Evolutionary conservation across 345 rosid genomes (phyloP).

Genomic region (Rhodamnia argentea): DNA sequence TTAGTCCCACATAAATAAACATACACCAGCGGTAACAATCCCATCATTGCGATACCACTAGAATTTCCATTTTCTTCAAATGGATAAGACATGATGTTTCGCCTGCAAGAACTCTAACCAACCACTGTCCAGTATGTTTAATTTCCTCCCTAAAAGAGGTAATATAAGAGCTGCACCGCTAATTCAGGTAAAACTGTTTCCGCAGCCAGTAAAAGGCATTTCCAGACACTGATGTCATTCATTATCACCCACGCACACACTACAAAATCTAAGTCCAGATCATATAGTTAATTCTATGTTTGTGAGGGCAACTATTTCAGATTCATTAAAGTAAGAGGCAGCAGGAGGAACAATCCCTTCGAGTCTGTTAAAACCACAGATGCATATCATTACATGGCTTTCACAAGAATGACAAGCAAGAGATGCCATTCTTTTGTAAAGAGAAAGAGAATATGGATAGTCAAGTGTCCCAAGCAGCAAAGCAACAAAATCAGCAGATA

Average conservation of each 20-base stretch:
- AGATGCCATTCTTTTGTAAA: neutral
- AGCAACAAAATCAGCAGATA: neutral
- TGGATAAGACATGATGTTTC: neutral
- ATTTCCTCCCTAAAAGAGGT: neutral
- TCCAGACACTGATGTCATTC: neutral
- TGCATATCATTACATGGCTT: neutral
- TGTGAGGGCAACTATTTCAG: neutral
- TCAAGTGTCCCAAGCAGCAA: neutral
- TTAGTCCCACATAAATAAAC: neutral
- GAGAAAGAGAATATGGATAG: neutral
- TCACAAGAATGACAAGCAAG: neutral
- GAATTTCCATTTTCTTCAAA: neutral
- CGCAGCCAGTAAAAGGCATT: neutral
- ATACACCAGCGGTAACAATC: neutral
- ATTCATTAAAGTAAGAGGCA: neutral
- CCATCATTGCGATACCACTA: neutral
- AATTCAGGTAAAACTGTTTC: neutral
- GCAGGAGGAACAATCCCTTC: neutral
- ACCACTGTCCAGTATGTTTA: neutral
- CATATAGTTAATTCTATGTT: neutral
- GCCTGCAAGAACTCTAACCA: neutral
- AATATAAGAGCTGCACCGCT: neutral
- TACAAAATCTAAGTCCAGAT: neutral
- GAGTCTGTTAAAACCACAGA: neutral
- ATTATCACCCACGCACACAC: neutral